Evolutionary conservation across 2,329 filamentous ascomycete genomes (phyloP).

Genomic region (Aureobasidium namibiae): DNA sequence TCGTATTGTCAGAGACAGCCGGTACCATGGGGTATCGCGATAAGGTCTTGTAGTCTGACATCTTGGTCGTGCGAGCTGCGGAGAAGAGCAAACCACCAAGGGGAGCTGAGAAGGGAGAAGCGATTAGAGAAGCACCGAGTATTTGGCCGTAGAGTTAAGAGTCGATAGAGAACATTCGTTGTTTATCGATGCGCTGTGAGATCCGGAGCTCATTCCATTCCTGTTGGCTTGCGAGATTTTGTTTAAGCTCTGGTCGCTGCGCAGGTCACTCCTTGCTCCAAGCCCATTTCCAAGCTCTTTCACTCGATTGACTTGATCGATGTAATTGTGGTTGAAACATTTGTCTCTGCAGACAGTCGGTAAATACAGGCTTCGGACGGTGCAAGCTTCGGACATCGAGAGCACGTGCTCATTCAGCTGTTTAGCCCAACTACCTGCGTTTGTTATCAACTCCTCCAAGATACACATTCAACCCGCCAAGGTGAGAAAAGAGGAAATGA

Average conservation of each 20-base stretch:
- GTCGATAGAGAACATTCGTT: not conserved
- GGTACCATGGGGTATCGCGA: slow-evolving; percentile 7
- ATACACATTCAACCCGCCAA: not conserved
- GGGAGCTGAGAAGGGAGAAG: not conserved
- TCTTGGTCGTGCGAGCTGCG: not conserved
- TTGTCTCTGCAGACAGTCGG: no score
- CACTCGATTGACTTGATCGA: no score
- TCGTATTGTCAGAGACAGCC: not conserved
- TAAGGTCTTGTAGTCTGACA: not conserved
- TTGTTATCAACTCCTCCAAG: not conserved
- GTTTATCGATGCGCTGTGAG: not conserved
- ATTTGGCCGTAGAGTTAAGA: not conserved
- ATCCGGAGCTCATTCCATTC: not conserved
- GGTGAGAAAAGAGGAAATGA: not conserved
- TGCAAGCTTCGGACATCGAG: no score
- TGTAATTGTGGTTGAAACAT: no score
- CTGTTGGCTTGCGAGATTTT: no score
- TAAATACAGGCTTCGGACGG: no score
- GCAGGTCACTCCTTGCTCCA: no score
- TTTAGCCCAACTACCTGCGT: not conserved
- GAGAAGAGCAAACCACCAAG: not conserved
- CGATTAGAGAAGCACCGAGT: not conserved
- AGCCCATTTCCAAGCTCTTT: no score
- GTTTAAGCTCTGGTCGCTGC: no score
- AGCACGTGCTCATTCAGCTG: not conserved